Evolutionary conservation across 495 filamentous ascomycete species (phyloP).

Genomic region (Opeltia flavorubescens): DNA sequence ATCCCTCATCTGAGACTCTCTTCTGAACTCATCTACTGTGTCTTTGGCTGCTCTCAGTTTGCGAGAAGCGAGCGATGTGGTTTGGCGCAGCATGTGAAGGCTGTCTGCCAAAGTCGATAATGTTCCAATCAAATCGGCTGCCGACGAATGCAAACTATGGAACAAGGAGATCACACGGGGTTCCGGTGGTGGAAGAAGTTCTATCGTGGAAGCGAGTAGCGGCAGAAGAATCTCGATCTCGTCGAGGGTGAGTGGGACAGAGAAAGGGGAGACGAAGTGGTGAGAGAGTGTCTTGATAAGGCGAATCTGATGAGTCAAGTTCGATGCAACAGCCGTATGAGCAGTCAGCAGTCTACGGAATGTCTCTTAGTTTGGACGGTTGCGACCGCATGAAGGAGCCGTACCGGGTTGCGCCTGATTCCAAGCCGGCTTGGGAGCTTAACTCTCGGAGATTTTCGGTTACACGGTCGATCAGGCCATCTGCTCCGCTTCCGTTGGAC

Average conservation of each 20-base stretch:
- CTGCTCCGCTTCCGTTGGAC: conserved; percentile 51
- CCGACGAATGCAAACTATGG: conserved; percentile 57
- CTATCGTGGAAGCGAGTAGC: conserved; percentile 38
- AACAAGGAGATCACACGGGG: conserved; percentile 39
- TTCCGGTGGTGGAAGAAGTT: conserved; percentile 37
- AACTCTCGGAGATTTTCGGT: conserved; percentile 64
- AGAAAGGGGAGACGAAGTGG: conserved; percentile 38
- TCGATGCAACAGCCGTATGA: conserved; percentile 69
- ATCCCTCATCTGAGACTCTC: conserved; percentile 68
- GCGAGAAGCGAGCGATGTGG: conserved; percentile 62
- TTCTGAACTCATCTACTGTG: conserved; percentile 66
- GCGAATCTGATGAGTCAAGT: conserved; percentile 73
- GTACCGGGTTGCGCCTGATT: conserved; percentile 67
- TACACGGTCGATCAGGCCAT: conserved; percentile 56
- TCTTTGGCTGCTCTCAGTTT: conserved; percentile 62
- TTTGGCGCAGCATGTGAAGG: conserved; percentile 85
- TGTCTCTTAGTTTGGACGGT: conserved; percentile 13
- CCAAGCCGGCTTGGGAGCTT: conserved; percentile 65
- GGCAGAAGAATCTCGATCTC: conserved; percentile 69
- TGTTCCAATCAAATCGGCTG: conserved; percentile 61
- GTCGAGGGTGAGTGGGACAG: conserved; percentile 59
- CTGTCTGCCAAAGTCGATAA: conserved; percentile 82
- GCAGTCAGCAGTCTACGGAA: conserved; percentile 64
- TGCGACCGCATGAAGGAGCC: conserved; percentile 12
- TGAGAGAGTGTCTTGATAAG: conserved; percentile 68